Conservation (phyloP, 495 filamentous ascomycete genomes). For the Evernia prunastri region DNA sequence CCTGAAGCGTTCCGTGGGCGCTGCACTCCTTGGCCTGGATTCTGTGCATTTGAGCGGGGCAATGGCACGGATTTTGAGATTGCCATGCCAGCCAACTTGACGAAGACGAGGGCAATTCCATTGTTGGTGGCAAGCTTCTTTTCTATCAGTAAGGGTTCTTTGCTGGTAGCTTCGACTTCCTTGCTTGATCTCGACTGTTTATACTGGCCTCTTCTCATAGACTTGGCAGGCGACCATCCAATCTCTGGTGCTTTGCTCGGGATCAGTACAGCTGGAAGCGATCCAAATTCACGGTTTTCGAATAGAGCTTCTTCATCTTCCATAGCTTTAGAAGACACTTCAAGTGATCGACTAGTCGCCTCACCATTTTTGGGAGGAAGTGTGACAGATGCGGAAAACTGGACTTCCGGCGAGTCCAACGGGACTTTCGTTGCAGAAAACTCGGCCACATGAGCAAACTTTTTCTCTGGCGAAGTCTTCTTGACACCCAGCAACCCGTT, state of each 20-base stretch:
- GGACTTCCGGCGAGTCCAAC: slow-evolving; percentile 44
- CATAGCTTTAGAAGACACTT: slow-evolving; percentile 52
- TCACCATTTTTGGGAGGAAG: slow-evolving; percentile 40
- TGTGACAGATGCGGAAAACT: slow-evolving; percentile 51
- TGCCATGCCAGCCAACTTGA: slow-evolving; percentile 39
- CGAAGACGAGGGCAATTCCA: slow-evolving; percentile 26
- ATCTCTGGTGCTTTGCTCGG: slow-evolving; percentile 53
- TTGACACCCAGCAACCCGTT: slow-evolving; percentile 64
- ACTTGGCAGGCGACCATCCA: slow-evolving; percentile 46
- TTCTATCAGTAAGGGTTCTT: slow-evolving; percentile 21
- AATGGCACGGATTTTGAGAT: slow-evolving; percentile 37
- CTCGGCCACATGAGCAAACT: slow-evolving; percentile 46
- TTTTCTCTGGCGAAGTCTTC: slow-evolving; percentile 43
- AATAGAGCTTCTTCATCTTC: slow-evolving; percentile 76
- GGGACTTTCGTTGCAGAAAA: slow-evolving; percentile 55
- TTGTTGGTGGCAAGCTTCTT: slow-evolving; percentile 7
- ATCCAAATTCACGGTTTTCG: slow-evolving; percentile 76
- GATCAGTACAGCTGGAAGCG: slow-evolving; percentile 61
- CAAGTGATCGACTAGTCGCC: slow-evolving; percentile 30
- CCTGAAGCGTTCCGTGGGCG: slow-evolving; percentile 15
- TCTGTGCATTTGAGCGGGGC: slow-evolving; percentile 28
- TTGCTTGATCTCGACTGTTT: slow-evolving; percentile 31
- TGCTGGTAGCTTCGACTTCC: slow-evolving; percentile 19
- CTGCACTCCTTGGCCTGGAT: slow-evolving; percentile 1
- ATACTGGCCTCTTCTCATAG: slow-evolving; percentile 35